These are phyloP conservation scores for Inosperma sp. DNA, from an alignment of 768 basidiomycete genomes.

Conservation along the genomic window DNA sequence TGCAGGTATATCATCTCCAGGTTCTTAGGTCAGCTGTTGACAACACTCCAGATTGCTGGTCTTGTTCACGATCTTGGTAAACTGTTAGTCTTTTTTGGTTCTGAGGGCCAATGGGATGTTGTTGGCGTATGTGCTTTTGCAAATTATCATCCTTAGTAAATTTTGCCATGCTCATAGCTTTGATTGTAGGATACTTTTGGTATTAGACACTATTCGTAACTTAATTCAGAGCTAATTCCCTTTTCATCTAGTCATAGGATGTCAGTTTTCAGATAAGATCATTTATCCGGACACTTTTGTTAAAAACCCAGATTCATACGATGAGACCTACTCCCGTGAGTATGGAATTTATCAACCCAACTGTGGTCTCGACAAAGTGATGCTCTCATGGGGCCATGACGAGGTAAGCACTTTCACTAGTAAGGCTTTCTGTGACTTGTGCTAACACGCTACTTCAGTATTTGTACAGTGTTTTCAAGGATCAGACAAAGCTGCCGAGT, in stretches of 20 bases:
- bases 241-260: conserved; percentile 61
- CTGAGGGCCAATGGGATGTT: conserved; percentile 91
- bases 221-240: conserved; percentile 12
- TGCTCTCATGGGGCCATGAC: conserved; percentile 91
- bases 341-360: conserved; percentile 73
- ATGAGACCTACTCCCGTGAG: conserved; percentile 64
- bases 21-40: too few species aligned
- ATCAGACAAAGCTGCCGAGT: conserved; percentile 72
- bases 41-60: conserved; percentile 71
- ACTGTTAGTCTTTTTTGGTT: conserved; percentile 75
- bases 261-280: conserved; percentile 77
- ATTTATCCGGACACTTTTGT: conserved; percentile 76
- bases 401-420: conserved; percentile 49
- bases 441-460: conserved; percentile 45
- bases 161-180: too few species aligned
- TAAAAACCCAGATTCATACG: conserved; percentile 61
- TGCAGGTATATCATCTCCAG: too few species aligned
- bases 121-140: conserved; percentile 60
- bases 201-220: neutral
- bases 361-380: too few species aligned
- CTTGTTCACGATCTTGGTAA: conserved; percentile 92
- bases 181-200: too few species aligned
- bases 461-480: conserved; percentile 76
- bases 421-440: conserved; percentile 3
- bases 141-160: too few species aligned